A percentile compares a stretch with the other conserved stretches of the same genome.
Conservation (phyloP, 2,329 filamentous ascomycete species). For the Fusarium subtropicale region DNA sequence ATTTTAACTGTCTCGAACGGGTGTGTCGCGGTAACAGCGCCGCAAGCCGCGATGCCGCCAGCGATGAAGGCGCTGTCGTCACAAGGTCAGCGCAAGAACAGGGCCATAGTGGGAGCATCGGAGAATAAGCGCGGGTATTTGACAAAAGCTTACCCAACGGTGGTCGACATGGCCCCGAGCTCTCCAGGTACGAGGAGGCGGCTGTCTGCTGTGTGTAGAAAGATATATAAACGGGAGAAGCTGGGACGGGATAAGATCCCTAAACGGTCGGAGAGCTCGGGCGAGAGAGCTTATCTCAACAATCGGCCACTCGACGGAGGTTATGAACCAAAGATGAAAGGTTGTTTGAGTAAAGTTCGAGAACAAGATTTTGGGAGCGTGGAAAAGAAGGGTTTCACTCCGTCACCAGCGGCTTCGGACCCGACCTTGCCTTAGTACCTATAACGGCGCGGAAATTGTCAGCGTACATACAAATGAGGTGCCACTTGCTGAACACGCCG, state of each 20-base stretch:
- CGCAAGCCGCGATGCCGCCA: conserved; percentile 95
- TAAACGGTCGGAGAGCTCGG: conserved; percentile 39
- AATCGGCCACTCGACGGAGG: conserved; percentile 15
- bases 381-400: conserved; percentile 37
- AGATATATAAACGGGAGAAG: conserved; percentile 3
- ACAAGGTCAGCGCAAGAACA: conserved; percentile 16
- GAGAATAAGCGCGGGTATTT: background rate
- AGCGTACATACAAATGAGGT: conserved; percentile 32
- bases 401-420: conserved; percentile 47
- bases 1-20: conserved; percentile 99
- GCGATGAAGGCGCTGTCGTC: conserved; percentile 83
- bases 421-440: conserved; percentile 18
- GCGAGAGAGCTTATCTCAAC: conserved; percentile 30
- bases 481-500: conserved; percentile 18
- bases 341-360: conserved; percentile 16
- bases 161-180: conserved; percentile 46
- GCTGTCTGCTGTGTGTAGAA: conserved; percentile 11
- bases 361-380: conserved; percentile 25
- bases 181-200: conserved; percentile 37
- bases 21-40: conserved; percentile 96
- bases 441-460: conserved; percentile 46
- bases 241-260: conserved; percentile 17
- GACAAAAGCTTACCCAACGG: conserved; percentile 52
- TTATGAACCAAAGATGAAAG: conserved; percentile 2
- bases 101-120: background rate